Evolutionary conservation across 208 protist genomes (phyloP).

Genomic region (Angomonas deanei): DNA sequence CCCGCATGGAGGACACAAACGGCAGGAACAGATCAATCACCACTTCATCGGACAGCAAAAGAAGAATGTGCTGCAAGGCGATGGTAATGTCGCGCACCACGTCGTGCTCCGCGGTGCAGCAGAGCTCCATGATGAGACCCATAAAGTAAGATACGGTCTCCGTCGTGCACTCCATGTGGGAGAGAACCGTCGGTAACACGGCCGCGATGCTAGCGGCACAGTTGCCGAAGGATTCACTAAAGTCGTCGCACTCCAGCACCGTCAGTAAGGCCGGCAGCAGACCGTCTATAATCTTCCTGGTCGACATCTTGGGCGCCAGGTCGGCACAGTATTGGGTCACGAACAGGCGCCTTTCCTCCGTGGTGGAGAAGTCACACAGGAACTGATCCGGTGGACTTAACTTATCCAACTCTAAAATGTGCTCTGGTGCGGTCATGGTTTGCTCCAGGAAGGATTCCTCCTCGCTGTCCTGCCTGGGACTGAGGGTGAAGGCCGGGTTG

Average conservation of each 20-base stretch:
- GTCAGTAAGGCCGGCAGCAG: slow-evolving; percentile 59
- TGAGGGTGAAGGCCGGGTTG: slow-evolving; percentile 64
- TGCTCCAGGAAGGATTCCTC: slow-evolving; percentile 14
- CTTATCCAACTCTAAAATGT: slow-evolving; percentile 37
- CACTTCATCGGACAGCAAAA: slow-evolving; percentile 32
- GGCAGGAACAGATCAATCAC: slow-evolving; percentile 44
- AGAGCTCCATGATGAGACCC: slow-evolving; percentile 69
- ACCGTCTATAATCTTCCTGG: slow-evolving; percentile 40
- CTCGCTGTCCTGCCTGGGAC: slow-evolving; percentile 49
- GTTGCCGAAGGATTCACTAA: slow-evolving; percentile 52
- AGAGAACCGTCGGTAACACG: slow-evolving; percentile 49
- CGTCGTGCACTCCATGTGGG: slow-evolving; percentile 23
- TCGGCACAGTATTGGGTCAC: slow-evolving; percentile 32
- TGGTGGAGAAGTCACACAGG: slow-evolving; percentile 27
- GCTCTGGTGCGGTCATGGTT: slow-evolving; percentile 21
- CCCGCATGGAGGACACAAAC: slow-evolving; percentile 51
- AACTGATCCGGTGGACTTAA: slow-evolving; percentile 22
- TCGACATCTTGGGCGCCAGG: slow-evolving; percentile 45
- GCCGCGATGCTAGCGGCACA: slow-evolving; percentile 40
- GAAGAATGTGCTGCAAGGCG: slow-evolving; percentile 32
- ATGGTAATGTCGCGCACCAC: slow-evolving; percentile 35
- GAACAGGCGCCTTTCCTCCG: slow-evolving; percentile 51
- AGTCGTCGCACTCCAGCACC: slow-evolving; percentile 49
- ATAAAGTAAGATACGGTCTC: slow-evolving; percentile 54
- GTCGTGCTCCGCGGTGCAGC: slow-evolving; percentile 43